These are phyloP conservation scores for Aspergillus terreus DNA, from an alignment of 2,329 filamentous ascomycete species.

Conservation along the genomic window DNA sequence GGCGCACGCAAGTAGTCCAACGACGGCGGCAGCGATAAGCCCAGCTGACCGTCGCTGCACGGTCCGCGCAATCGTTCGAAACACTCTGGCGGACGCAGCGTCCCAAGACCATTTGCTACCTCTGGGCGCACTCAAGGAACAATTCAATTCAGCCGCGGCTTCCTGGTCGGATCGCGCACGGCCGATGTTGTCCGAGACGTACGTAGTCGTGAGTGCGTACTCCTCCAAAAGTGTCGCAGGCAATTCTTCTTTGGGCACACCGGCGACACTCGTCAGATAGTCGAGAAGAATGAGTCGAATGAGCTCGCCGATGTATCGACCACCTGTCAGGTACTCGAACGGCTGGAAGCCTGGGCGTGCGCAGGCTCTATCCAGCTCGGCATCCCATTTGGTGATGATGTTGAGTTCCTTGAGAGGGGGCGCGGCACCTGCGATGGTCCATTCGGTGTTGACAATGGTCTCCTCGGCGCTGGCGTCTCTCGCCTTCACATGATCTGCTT, in stretches of 20 bases:
- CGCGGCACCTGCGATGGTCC: constrained; percentile 75
- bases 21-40: constrained; percentile 67
- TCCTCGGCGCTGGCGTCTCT: constrained; percentile 53
- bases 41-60: constrained; percentile 71
- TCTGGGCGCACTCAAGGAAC: constrained; percentile 52
- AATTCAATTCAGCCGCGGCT: constrained; percentile 44
- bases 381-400: constrained; percentile 70
- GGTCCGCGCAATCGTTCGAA: constrained; percentile 65
- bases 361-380: constrained; percentile 61
- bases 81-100: constrained; percentile 52
- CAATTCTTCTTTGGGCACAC: constrained; percentile 41
- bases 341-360: constrained; percentile 74
- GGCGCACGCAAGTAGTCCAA: constrained; percentile 66
- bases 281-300: constrained; percentile 67
- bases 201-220: constrained; percentile 68
- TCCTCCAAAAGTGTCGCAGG: constrained; percentile 54
- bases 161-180: constrained; percentile 47
- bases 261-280: constrained; percentile 51
- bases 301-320: constrained; percentile 73
- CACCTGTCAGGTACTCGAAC: constrained; percentile 80
- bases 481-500: constrained; percentile 51
- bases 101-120: constrained; percentile 60
- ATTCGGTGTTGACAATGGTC: constrained; percentile 78
- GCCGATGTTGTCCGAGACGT: constrained; percentile 67
- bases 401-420: constrained; percentile 56